These are phyloP conservation scores for Westerdykella aurantiaca DNA, from an alignment of 2,329 filamentous ascomycete species.

Conservation along the genomic window DNA sequence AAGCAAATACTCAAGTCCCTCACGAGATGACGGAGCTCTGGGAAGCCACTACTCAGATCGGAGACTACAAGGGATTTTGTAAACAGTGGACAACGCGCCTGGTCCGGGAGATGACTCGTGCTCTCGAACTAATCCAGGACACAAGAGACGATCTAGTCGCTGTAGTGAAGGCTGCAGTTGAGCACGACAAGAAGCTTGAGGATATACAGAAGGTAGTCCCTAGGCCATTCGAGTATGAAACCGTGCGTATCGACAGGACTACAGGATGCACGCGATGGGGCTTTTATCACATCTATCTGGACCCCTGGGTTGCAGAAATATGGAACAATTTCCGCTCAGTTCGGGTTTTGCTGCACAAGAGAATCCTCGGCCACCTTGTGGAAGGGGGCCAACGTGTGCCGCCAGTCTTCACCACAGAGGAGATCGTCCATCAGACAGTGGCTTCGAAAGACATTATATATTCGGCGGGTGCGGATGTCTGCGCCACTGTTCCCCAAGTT, in stretches of 20 bases:
- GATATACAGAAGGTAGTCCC: constrained; percentile 16
- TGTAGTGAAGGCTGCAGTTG: constrained; percentile 11
- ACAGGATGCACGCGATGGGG: constrained; percentile 14
- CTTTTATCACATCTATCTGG: constrained; percentile 26
- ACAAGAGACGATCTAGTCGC: constrained; percentile 11
- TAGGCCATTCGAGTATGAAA: constrained; percentile 21
- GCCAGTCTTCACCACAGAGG: constrained; percentile 9
- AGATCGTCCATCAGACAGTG: constrained; percentile 6
- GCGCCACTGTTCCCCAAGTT: constrained; percentile 25
- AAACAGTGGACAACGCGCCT: constrained; percentile 16
- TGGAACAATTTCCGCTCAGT: constrained; percentile 26
- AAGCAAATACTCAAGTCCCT: constrained; percentile 14
- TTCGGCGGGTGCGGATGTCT: constrained; percentile 9
- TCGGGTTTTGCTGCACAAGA: constrained; percentile 18
- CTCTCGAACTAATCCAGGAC: constrained; percentile 18
- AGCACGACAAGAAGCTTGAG: constrained; percentile 19
- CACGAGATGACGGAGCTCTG: constrained; percentile 19
- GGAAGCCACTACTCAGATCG: constrained; percentile 8
- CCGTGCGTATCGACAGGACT: constrained; percentile 10
- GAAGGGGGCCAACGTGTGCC: constrained; percentile 10
- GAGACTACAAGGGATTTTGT: constrained; percentile 18
- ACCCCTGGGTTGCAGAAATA: constrained; percentile 27
- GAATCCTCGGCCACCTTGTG: constrained; percentile 16
- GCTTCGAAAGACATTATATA: constrained; percentile 13
- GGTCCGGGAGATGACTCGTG: constrained; percentile 14